Evolutionary conservation across 768 basidiomycete species (phyloP), one percentile per base, ranked within the genome.

Genomic region (Pulveroboletus sp.): DNA sequence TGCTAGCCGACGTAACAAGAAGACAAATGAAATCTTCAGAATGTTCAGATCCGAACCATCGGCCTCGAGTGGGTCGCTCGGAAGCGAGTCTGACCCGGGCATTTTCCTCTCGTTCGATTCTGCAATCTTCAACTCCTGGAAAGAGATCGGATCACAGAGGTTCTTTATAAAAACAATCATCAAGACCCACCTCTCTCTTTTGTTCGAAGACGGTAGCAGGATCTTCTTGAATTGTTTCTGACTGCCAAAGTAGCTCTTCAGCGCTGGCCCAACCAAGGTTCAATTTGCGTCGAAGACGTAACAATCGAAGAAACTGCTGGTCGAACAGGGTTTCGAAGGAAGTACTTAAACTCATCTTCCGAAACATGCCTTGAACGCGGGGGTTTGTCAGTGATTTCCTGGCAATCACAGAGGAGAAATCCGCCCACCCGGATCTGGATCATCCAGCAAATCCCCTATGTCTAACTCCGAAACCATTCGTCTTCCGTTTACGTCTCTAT

Each of bases 251-350:
- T 40, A 86, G 67, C 16, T 73, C 55, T 57, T 87, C 86, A 4
- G 84, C 85, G 4, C 78, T 83, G 3, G 85, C 82, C 85, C 85
- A 89, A 12, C 83, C 82, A 12, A 85, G 64, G 5, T 68, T 68
- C 54, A 78, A 82, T 56, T 71, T 71, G 29, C 75, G 59, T 37
- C 85, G 69, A 3, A 81, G 60, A 49, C 74, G 74, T 20, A 87
- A 63, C 16, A 86, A 58, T 39, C 72, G 75, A 23, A 82, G 59
- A 50, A 87, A 75, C 9, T 75, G 71, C 43, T 80, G 72, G 45
- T 85, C 76, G 51, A 87, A 67, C 36, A 86, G 63, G 3, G 79
- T 71, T 58, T 86, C 83, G 26, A 89, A 64, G 6, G 84, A 80
- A 32, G 71, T 71, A 60, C 80, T 85, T 61, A 88, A 68, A 59